phyloP scores from a whole-genome alignment of 306 rosid genomes.

The Vigna unguiculata region DNA sequence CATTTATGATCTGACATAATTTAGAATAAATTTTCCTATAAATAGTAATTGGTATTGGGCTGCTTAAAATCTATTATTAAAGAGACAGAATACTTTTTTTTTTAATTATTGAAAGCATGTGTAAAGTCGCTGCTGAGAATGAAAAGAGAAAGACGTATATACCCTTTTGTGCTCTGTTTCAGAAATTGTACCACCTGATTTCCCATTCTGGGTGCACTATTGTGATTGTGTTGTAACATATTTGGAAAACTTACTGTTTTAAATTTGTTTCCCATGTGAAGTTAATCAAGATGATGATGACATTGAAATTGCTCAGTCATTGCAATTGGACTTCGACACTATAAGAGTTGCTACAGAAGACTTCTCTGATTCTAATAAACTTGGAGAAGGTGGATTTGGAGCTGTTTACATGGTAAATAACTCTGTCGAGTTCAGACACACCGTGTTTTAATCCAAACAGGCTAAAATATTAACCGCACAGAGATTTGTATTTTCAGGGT shows the following conservation, averaged over 20 bases:
- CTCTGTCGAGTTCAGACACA: background rate
- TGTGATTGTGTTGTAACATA: background rate
- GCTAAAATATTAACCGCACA: background rate
- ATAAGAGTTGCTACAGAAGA: slow-evolving; percentile 42
- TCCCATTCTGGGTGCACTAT: background rate
- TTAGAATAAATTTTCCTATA: background rate
- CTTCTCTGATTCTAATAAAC: slow-evolving; percentile 47
- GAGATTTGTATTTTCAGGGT: slow-evolving; percentile 11
- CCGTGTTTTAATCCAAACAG: background rate
- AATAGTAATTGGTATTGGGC: background rate
- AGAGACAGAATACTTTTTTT: background rate
- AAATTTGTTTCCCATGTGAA: background rate
- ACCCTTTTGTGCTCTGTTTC: background rate
- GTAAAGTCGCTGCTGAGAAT: background rate
- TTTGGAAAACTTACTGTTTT: slow-evolving; percentile 4
- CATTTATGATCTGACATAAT: background rate
- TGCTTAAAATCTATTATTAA: background rate
- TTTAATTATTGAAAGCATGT: background rate
- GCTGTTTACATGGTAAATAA: slow-evolving; percentile 43
- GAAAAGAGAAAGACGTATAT: background rate
- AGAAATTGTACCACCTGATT: background rate
- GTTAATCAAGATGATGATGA: slow-evolving; percentile 24
- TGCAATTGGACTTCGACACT: slow-evolving; percentile 39
- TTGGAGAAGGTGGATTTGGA: slow-evolving; percentile 57
- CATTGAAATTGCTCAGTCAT: slow-evolving; percentile 17